phyloP scores from a whole-genome alignment of 768 basidiomycete genomes.

The Tylopilus felleus region DNA sequence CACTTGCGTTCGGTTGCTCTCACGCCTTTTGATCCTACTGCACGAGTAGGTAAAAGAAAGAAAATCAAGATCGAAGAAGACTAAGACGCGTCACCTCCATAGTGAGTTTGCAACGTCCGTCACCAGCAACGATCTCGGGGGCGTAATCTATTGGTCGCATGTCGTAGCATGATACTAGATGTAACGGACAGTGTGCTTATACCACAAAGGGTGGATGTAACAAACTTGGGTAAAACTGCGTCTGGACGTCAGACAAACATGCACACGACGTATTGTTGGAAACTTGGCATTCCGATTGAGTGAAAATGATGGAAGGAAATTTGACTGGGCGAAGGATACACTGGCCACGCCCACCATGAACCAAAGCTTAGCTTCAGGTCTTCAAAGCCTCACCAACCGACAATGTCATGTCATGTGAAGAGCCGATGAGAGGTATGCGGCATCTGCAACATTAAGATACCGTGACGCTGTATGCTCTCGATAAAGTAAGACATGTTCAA shows the following conservation, averaged over 20 bases:
- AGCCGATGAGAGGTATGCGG: background rate
- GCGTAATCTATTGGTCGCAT: background rate
- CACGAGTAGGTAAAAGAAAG: slow-evolving; percentile 8
- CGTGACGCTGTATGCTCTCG: background rate
- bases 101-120: background rate
- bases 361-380: too few species aligned
- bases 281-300: too few species aligned
- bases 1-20: background rate
- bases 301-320: too few species aligned
- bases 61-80: slow-evolving; percentile 19
- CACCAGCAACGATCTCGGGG: background rate
- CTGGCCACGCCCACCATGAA: too few species aligned
- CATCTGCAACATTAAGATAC: background rate
- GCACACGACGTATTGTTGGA: too few species aligned
- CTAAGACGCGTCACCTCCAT: background rate
- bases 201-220: background rate
- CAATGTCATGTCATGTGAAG: background rate
- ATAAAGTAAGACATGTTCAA: background rate
- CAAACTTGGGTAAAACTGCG: too few species aligned
- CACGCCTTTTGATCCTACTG: background rate
- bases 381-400: too few species aligned
- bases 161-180: background rate
- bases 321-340: too few species aligned
- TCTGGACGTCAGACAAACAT: background rate
- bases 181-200: background rate